A percentile compares a stretch with the other conserved stretches of the same genome.
These are phyloP conservation scores for Apium graveolens DNA, from an alignment of 129 eudicot species.

Conservation along the genomic window DNA sequence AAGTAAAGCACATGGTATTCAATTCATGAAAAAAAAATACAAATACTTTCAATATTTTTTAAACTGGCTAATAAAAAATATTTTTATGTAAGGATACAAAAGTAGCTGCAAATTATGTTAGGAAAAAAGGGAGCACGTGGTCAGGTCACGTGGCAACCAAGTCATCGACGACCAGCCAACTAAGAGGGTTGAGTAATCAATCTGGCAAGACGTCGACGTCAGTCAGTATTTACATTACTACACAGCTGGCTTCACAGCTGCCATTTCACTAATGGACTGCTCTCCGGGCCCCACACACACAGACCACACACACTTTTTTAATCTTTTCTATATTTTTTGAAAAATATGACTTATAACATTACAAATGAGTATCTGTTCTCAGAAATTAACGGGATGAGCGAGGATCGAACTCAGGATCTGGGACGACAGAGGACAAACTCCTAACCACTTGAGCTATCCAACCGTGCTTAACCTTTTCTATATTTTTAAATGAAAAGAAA, in stretches of 20 bases:
- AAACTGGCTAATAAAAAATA: background rate
- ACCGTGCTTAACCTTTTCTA: too few species aligned
- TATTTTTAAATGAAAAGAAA: background rate
- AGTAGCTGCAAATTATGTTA: background rate
- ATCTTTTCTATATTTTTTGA: background rate
- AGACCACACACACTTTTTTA: background rate
- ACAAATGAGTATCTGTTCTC: too few species aligned
- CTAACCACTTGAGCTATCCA: too few species aligned
- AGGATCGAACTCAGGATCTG: too few species aligned
- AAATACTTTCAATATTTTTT: too few species aligned
- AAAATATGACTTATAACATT: too few species aligned
- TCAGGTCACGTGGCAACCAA: slow-evolving; percentile 38
- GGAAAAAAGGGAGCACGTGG: slow-evolving; percentile 27
- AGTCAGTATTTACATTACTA: slow-evolving; percentile 6
- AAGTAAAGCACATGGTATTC: too few species aligned
- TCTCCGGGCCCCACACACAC: background rate
- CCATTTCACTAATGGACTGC: slow-evolving; percentile 10
- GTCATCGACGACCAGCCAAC: slow-evolving; percentile 2
- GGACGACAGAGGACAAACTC: too few species aligned
- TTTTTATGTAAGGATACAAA: background rate
- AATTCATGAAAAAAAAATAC: too few species aligned
- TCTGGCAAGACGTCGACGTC: slow-evolving; percentile 27
- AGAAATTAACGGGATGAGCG: too few species aligned
- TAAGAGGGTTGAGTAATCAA: background rate
- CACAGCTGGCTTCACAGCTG: slow-evolving; percentile 30